These are phyloP conservation scores for Erythrophleum fordii DNA, from an alignment of 306 rosid species.

Conservation along the genomic window DNA sequence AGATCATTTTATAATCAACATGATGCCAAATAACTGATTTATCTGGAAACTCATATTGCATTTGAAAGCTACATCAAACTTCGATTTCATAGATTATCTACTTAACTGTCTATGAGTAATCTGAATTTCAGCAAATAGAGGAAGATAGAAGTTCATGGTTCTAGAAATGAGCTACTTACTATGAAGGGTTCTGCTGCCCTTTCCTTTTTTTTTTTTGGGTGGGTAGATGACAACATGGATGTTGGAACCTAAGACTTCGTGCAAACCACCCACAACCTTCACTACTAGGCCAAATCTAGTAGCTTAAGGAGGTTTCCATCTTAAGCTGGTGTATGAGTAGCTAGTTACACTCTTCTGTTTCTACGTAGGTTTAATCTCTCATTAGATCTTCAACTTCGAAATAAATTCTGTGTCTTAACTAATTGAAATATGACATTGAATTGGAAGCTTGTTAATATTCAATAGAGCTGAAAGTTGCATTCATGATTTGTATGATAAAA, in stretches of 20 bases:
- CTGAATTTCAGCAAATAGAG: background rate
- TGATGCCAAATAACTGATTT: too few species aligned
- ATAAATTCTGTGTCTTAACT: background rate
- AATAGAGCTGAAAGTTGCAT: background rate
- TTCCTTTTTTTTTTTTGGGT: background rate
- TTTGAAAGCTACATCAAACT: too few species aligned
- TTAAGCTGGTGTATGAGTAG: background rate
- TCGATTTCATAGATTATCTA: too few species aligned
- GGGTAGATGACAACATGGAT: background rate
- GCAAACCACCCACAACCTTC: background rate
- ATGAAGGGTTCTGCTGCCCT: background rate
- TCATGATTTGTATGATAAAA: background rate
- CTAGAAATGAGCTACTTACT: background rate
- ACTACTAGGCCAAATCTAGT: background rate
- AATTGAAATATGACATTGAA: background rate
- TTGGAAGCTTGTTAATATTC: background rate
- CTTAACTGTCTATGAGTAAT: too few species aligned
- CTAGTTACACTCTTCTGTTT: background rate
- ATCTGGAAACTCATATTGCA: too few species aligned
- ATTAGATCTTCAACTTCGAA: background rate
- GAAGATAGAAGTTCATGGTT: background rate
- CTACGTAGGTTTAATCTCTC: background rate
- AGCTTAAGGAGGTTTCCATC: background rate
- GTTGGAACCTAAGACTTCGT: background rate
- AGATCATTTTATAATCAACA: too few species aligned